Evolutionary conservation across 2,329 filamentous ascomycete species (phyloP).

Genomic region (Alternaria sp.): DNA sequence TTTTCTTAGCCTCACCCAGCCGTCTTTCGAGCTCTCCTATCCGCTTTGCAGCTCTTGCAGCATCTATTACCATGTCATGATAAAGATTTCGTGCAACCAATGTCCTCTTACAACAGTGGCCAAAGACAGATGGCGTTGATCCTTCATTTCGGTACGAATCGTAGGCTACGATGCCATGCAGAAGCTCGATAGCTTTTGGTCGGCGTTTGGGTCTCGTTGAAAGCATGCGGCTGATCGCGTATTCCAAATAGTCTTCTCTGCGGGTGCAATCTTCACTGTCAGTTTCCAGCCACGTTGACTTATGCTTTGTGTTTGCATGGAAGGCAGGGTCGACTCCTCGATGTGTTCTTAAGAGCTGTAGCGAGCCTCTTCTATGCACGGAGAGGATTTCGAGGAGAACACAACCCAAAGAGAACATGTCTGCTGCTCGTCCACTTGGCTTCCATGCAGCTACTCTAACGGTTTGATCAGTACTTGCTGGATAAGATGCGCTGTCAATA

Average conservation of each 20-base stretch:
- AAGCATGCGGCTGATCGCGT: conserved; percentile 9
- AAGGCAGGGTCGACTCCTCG: conserved; percentile 67
- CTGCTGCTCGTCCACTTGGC: conserved; percentile 51
- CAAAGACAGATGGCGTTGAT: conserved; percentile 6
- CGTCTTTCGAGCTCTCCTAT: neutral
- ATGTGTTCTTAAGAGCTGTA: conserved; percentile 67
- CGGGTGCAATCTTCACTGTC: conserved; percentile 62
- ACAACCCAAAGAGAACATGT: conserved; percentile 75
- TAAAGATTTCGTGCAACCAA: neutral
- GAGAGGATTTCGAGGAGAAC: conserved; percentile 73
- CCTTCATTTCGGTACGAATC: neutral
- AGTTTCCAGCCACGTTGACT: conserved; percentile 69
- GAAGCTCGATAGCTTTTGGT: conserved; percentile 8
- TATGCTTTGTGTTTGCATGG: conserved; percentile 70
- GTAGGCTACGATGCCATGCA: neutral
- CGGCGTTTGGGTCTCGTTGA: conserved; percentile 2
- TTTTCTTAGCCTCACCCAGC: too few relatives aligned
- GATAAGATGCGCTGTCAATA: neutral
- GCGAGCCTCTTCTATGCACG: conserved; percentile 54
- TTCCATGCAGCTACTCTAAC: conserved; percentile 11
- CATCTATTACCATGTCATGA: neutral
- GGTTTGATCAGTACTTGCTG: neutral
- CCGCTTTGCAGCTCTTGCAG: neutral
- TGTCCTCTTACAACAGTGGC: conserved; percentile 6
- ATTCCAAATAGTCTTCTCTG: neutral